Evolutionary conservation across 2,329 filamentous ascomycete species (phyloP).

Genomic region (Mycosphaerella sp.): DNA sequence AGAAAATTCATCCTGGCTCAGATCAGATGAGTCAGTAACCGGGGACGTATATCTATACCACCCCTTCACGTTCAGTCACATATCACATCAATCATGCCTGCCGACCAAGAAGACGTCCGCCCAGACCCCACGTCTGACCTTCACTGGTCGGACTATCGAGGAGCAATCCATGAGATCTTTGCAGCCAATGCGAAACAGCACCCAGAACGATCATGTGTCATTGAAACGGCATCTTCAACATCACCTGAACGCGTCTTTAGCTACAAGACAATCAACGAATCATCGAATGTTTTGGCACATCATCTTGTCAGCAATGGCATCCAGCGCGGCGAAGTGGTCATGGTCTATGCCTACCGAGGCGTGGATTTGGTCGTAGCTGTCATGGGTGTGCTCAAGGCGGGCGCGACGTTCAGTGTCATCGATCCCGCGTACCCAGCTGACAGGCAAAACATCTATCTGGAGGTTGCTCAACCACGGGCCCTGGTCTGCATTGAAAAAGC

Average conservation of each 20-base stretch:
- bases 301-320: slow-evolving; percentile 69
- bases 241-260: slow-evolving; percentile 54
- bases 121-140: slow-evolving; percentile 63
- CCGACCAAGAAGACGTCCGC: slow-evolving; percentile 27
- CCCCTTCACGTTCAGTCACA: not conserved
- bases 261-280: slow-evolving; percentile 80
- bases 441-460: slow-evolving; percentile 74
- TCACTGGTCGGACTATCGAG: slow-evolving; percentile 59
- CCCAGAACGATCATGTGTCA: slow-evolving; percentile 62
- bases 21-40: slow-evolving; percentile 4
- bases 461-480: slow-evolving; percentile 67
- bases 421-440: slow-evolving; percentile 78
- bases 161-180: slow-evolving; percentile 67
- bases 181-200: slow-evolving; percentile 57
- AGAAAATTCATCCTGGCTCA: not conserved
- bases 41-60: not conserved
- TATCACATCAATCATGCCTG: slow-evolving; percentile 21
- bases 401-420: slow-evolving; percentile 57
- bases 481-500: slow-evolving; percentile 69
- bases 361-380: slow-evolving; percentile 72
- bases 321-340: slow-evolving; percentile 77
- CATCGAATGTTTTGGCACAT: slow-evolving; percentile 72
- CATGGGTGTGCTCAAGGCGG: slow-evolving; percentile 63
- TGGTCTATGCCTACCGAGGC: slow-evolving; percentile 80
- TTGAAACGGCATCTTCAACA: slow-evolving; percentile 54